Base-by-base conservation (phyloP, 352 stramenopile genomes). In the Hyaloperonospora arabidopsidis region DNA sequence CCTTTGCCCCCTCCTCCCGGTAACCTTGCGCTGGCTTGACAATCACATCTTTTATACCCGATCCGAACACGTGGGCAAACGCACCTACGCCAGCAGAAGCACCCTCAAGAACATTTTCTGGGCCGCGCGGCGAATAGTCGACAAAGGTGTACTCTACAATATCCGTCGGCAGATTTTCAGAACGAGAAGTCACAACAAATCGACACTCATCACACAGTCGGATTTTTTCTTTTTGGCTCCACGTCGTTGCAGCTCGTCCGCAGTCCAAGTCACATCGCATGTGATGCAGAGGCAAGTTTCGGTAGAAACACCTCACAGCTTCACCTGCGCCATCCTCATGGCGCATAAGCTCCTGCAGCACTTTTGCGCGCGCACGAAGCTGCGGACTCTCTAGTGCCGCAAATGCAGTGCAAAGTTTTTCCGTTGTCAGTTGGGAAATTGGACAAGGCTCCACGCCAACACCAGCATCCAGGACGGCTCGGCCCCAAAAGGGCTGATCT, bases 401-500 rank as follows among this genome's bases (percentile, higher is more conserved):
- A 18, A 98, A 94, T 21, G 89, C 89, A 50, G 72, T 49, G 0
- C 63, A 52, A 45, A 97, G 66, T 38, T 84, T 89, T 32, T 95
- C 83, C 0, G 67, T 73, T 10, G 84, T 97, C 22, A 98, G 50
- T 35, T 89, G 61, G 5, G 52, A 65, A 38, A 97, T 87, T 10
- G 85, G 82, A 49, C 88, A 93, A 14, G 89, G 87, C 49, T 84
- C 72, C 6, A 93, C 81, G 14, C 90, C 93, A 1, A 96, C 87
- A 25, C 86, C 87, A 34, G 79, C 74, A 0, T 74, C 75, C 35
- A 86, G 56, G 0, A 96, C 84, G 8, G 92, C 89, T 44, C 88
- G 75, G 1, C 88, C 90, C 93, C 93, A 98, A 60, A 98, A 97
- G 25, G 77, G 84, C 61, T 98, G 93, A 60, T 98, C 93, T 19